phyloP scores from a whole-genome alignment of 2,329 filamentous ascomycete genomes.

The Diaporthe longicolla region DNA sequence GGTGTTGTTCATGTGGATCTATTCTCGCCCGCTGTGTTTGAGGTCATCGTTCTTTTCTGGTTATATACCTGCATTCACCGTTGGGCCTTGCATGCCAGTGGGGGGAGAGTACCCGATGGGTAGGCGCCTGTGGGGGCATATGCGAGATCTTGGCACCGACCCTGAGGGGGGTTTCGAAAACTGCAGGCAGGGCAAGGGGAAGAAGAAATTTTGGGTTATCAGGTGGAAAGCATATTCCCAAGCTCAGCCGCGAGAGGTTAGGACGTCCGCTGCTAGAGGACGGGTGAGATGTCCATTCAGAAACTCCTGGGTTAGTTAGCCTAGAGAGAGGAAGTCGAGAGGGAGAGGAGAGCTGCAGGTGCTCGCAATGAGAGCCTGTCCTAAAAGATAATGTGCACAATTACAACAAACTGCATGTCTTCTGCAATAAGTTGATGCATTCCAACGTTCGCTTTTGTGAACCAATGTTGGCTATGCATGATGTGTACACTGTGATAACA shows the following conservation, averaged over 20 bases:
- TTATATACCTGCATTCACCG: constrained; percentile 38
- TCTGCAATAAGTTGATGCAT: not conserved
- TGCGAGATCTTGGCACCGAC: not conserved
- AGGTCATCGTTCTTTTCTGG: constrained; percentile 18
- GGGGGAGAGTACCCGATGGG: not conserved
- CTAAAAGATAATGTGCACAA: constrained; percentile 22
- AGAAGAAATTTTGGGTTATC: not conserved
- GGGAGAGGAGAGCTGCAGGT: not conserved
- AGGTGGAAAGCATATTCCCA: not conserved
- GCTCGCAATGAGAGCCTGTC: not conserved
- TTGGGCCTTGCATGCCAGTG: constrained; percentile 19
- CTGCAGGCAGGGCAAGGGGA: not conserved
- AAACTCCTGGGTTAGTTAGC: not conserved
- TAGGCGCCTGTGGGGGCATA: not conserved
- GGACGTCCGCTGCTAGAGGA: not conserved
- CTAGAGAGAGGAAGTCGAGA: not conserved
- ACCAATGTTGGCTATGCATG: not conserved
- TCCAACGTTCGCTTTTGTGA: not conserved
- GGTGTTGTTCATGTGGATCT: constrained; percentile 1
- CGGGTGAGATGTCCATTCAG: not conserved
- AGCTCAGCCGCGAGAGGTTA: not conserved
- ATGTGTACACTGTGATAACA: not conserved
- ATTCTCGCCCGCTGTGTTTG: constrained; percentile 1
- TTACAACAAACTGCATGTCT: constrained; percentile 22
- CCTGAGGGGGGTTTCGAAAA: not conserved